Evolutionary conservation across 1,284 basidiomycete species (phyloP).

Genomic region (Termitomyces sp.): DNA sequence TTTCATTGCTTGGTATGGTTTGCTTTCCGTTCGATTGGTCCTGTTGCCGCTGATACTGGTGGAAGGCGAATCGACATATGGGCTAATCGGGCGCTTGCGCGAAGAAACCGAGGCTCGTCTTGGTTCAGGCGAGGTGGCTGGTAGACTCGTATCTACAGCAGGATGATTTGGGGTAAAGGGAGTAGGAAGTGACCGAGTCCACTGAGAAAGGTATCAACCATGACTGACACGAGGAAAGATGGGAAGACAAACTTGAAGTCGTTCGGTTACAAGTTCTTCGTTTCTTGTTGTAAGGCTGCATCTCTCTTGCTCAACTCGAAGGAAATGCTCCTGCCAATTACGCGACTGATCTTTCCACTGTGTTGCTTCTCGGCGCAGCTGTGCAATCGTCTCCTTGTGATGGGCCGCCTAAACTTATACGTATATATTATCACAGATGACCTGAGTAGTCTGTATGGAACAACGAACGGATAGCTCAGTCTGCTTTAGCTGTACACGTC

Average conservation of each 20-base stretch:
- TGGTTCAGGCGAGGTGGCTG: slow-evolving; percentile 25
- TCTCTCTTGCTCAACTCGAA: slow-evolving; percentile 61
- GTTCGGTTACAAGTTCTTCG: slow-evolving; percentile 51
- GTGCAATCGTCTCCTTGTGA: slow-evolving; percentile 54
- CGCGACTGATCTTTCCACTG: slow-evolving; percentile 71
- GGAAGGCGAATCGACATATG: slow-evolving; percentile 17
- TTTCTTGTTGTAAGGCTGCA: slow-evolving; percentile 47
- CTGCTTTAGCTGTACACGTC: slow-evolving; percentile 44
- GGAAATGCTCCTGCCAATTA: slow-evolving; percentile 71
- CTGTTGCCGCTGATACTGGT: slow-evolving; percentile 11
- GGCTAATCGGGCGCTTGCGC: slow-evolving; percentile 21
- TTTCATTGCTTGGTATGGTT: slow-evolving; percentile 9
- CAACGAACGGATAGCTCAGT: slow-evolving; percentile 49
- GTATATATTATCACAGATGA: slow-evolving; percentile 3
- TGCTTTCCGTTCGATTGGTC: slow-evolving; percentile 3
- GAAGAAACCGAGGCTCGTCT: slow-evolving; percentile 21
- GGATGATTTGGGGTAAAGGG: slow-evolving; percentile 19
- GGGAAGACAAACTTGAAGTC: slow-evolving; percentile 31
- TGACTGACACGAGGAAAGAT: not conserved
- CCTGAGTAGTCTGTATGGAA: not conserved
- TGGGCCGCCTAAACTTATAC: slow-evolving; percentile 42
- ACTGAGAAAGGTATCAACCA: slow-evolving; percentile 7
- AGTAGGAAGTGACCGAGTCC: slow-evolving; percentile 10
- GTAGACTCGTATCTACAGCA: slow-evolving; percentile 18
- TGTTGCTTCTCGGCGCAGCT: slow-evolving; percentile 54